Percentiles rank a stretch among this genome's conserved stretches.
These are phyloP conservation scores for Forsythia viridissima DNA, from an alignment of 257 asterid genomes.

Conservation along the genomic window DNA sequence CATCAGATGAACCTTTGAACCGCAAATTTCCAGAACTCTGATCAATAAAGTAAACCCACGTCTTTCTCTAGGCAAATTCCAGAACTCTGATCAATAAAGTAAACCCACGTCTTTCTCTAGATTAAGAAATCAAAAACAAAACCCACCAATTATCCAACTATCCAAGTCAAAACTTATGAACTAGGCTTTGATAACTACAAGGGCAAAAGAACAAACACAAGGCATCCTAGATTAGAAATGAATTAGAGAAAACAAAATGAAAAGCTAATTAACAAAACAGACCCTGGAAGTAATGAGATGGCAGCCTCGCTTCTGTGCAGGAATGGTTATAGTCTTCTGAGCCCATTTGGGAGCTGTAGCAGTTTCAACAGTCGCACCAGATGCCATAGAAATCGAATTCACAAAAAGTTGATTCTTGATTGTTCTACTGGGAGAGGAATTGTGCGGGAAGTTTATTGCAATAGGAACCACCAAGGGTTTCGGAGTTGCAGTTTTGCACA, in stretches of 20 bases:
- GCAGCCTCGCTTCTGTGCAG: constrained; percentile 87
- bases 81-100: too few relatives aligned
- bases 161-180: background rate
- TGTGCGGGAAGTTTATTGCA: background rate
- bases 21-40: background rate
- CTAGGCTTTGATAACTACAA: background rate
- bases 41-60: background rate
- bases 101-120: background rate
- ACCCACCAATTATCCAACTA: background rate
- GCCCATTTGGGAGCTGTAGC: constrained; percentile 73
- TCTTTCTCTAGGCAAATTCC: background rate
- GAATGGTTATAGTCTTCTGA: constrained; percentile 75
- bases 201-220: background rate
- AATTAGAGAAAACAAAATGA: background rate
- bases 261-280: background rate
- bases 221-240: background rate
- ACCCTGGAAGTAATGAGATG: constrained; percentile 90
- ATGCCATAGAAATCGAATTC: constrained; percentile 34
- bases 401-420: constrained; percentile 31
- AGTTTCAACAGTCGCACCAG: constrained; percentile 36
- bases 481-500: background rate
- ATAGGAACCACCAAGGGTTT: background rate
- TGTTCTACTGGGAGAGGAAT: background rate
- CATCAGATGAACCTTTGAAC: background rate
- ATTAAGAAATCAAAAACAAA: background rate